Evolutionary conservation across 306 rosid species (phyloP), one percentile per base, ranked within the genome.

Genomic region (Trifolium repens): DNA sequence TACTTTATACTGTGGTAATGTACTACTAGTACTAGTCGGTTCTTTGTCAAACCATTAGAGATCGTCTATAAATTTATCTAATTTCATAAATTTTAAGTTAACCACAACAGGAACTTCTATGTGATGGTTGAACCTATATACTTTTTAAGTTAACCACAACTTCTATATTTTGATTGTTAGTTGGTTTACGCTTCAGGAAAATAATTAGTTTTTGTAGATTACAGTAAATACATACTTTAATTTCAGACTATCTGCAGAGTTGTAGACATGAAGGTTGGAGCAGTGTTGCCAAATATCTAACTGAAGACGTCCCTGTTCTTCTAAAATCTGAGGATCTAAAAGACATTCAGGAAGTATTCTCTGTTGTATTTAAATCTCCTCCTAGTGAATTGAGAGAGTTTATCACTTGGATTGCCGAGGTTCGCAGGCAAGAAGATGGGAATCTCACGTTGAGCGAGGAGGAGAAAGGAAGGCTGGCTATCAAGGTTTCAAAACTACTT

Each of bases 381-480:
- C 96, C 96, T 78, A 71, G 65, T 54, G 88, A 90, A 83, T 71
- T 94, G 85, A 86, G 88, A 66, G 86, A 81, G 52, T 88, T 91
- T 55, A 82, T 93, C 66, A 85, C 87, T 63, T 93, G 98, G 98
- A 74, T 93, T 83, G 97, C 96, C 15, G 98, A 94, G 84, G 97
- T 94, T 72, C 96, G 98, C 50, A 88, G 89, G 74, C 93, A 85
- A 86, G 98, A 91, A 88, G 90, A 90, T 70, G 93, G 98, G 64
- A 86, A 61, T 82, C 85, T 82, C 72, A 75, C 83, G 16, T 62
- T 94, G 84, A 91, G 90, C 43, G 89, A 82, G 67, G 98, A 94
- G 82, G 98, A 94, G 84, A 91, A 43, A 71, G 94, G 92, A 84
- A 88, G 94, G 78, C 87, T 89, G 4, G 89, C 91, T 57, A 78